phyloP scores from a whole-genome alignment of 805 yeast species.

The Monosporozyma unispora region DNA sequence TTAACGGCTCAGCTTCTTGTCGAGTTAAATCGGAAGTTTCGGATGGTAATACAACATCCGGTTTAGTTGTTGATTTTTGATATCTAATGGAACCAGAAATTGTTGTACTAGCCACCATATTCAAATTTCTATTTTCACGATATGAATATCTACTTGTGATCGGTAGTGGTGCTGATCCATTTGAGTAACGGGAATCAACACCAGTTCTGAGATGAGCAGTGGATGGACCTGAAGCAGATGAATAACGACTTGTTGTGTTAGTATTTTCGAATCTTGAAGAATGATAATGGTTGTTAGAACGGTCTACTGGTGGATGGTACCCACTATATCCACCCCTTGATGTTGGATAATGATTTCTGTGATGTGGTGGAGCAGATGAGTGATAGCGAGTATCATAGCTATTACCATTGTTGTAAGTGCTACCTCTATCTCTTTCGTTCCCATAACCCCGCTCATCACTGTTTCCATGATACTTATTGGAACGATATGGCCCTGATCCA shows the following conservation, averaged over 20 bases:
- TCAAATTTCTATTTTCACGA: not conserved
- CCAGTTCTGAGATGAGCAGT: not conserved
- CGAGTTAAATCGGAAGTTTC: not conserved
- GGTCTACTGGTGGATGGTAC: not conserved
- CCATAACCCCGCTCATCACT: not conserved
- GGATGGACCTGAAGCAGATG: not conserved
- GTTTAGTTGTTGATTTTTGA: not conserved
- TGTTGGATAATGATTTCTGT: not conserved
- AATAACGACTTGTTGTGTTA: not conserved
- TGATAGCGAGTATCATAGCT: not conserved
- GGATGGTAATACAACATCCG: not conserved
- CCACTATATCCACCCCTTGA: not conserved
- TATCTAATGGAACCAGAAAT: not conserved
- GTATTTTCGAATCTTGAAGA: not conserved
- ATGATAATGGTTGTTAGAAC: not conserved
- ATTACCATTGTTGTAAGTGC: not conserved
- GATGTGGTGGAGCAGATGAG: not conserved
- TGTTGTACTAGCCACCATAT: not conserved
- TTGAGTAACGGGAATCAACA: not conserved
- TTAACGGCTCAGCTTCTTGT: not conserved
- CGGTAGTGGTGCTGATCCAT: not conserved
- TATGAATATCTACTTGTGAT: not conserved
- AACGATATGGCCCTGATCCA: not conserved
- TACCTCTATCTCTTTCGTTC: not conserved
- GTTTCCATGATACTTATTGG: not conserved